Conservation (phyloP, 345 rosid species). For the Salix koriyanagi region DNA sequence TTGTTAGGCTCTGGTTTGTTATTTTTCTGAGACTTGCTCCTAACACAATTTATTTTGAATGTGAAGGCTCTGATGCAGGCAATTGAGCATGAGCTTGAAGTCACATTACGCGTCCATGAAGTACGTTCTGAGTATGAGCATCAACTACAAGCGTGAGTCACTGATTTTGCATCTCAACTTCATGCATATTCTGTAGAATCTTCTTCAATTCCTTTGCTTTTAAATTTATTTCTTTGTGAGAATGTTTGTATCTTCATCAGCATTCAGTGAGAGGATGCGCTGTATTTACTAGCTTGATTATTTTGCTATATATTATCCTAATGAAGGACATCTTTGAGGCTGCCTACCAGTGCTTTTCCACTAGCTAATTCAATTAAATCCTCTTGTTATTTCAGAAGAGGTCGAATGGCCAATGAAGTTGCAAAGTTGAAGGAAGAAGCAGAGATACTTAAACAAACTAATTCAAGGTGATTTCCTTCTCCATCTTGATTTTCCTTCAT, state of each 20-base stretch:
- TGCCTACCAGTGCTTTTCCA: background rate
- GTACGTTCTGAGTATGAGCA: conserved; percentile 87
- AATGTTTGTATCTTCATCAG: background rate
- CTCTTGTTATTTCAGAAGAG: conserved; percentile 58
- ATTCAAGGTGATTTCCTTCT: conserved; percentile 43
- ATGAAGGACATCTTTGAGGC: background rate
- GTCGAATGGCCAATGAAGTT: conserved; percentile 80
- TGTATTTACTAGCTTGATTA: background rate
- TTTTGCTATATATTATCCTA: background rate
- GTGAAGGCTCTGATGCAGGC: conserved; percentile 76
- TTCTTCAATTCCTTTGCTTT: background rate
- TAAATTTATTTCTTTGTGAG: background rate
- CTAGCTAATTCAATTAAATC: conserved; percentile 7
- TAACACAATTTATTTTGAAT: conserved; percentile 1
- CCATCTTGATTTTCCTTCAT: background rate
- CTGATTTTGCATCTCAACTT: background rate
- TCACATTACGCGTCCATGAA: conserved; percentile 83
- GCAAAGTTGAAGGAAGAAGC: conserved; percentile 81
- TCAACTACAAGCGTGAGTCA: conserved; percentile 89
- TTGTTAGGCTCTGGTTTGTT: background rate
- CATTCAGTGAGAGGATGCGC: background rate
- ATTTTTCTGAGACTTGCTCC: background rate
- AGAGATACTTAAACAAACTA: conserved; percentile 48
- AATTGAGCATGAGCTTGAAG: conserved; percentile 96
- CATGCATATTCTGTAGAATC: background rate